phyloP scores from a whole-genome alignment of 1,139 yeast genomes.

The Blastobotrys raffinosifermentans region DNA sequence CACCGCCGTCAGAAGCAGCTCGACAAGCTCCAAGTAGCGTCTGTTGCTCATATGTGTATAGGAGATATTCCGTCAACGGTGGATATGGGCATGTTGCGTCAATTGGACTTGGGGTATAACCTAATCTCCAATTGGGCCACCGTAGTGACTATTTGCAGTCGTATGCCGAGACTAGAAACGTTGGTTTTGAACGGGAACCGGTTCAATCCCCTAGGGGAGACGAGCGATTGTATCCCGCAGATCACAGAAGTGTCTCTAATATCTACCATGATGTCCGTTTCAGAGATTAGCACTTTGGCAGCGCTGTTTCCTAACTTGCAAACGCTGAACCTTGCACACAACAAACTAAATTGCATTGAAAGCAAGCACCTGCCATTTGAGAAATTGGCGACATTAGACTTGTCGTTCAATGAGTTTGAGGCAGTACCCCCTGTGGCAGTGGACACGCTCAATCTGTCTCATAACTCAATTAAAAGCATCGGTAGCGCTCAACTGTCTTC shows the following conservation, averaged over 20 bases:
- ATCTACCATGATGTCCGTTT: constrained; percentile 30
- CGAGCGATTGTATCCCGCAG: constrained; percentile 1
- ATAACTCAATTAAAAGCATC: constrained; percentile 12
- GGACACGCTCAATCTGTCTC: constrained; percentile 14
- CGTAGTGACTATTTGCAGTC: constrained; percentile 37
- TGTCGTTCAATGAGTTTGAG: constrained; percentile 32
- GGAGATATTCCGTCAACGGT: constrained; percentile 9
- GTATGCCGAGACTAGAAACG: constrained; percentile 37
- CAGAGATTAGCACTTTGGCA: constrained; percentile 31
- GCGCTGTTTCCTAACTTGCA: constrained; percentile 41
- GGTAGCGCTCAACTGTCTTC: background rate
- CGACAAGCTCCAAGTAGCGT: constrained; percentile 40
- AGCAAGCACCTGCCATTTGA: too few relatives aligned
- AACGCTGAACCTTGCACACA: constrained; percentile 42
- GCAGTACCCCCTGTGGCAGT: background rate
- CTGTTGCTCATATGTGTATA: constrained; percentile 41
- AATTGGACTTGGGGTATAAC: constrained; percentile 60
- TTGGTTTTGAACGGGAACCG: constrained; percentile 62
- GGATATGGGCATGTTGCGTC: constrained; percentile 23
- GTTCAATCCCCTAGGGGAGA: constrained; percentile 26
- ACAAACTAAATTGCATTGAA: too few relatives aligned
- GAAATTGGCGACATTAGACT: background rate
- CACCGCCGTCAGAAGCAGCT: constrained; percentile 45
- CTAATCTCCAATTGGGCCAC: constrained; percentile 42
- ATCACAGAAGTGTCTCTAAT: constrained; percentile 34